These are phyloP conservation scores for Botrytis byssoidea DNA, from an alignment of 2,329 filamentous ascomycete species.

Conservation along the genomic window DNA sequence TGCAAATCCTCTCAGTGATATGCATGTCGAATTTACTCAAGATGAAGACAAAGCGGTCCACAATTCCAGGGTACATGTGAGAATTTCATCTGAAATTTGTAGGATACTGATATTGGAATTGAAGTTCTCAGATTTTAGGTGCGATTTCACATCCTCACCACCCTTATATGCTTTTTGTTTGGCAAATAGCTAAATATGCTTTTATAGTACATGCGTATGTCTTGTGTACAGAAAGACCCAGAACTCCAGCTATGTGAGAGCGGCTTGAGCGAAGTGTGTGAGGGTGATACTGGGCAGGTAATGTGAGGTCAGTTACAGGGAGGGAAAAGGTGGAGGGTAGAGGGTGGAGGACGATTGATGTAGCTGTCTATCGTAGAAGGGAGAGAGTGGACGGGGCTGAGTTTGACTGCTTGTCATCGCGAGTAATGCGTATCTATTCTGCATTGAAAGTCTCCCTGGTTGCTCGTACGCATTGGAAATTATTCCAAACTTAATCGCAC, in stretches of 20 bases:
- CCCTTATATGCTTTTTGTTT: neutral
- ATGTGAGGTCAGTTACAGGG: neutral
- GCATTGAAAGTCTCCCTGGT: neutral
- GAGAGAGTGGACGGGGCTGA: neutral
- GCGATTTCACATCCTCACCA: neutral
- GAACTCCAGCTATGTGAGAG: neutral
- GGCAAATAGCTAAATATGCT: neutral
- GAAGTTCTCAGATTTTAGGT: neutral
- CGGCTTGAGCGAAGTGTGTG: neutral
- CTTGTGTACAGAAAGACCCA: neutral
- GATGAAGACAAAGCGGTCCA: neutral
- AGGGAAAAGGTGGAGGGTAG: neutral
- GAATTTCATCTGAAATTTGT: neutral
- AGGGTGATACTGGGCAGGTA: neutral
- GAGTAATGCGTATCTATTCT: neutral
- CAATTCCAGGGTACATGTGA: neutral
- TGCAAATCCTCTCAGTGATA: neutral
- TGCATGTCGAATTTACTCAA: neutral
- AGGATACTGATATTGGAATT: neutral
- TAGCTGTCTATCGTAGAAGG: neutral
- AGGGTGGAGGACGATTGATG: neutral
- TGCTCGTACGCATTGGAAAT: neutral
- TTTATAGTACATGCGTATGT: neutral
- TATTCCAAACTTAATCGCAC: neutral
- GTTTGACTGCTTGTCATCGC: neutral